Conservation (phyloP, 2,329 filamentous ascomycete genomes). For the Xylaria sp. region DNA sequence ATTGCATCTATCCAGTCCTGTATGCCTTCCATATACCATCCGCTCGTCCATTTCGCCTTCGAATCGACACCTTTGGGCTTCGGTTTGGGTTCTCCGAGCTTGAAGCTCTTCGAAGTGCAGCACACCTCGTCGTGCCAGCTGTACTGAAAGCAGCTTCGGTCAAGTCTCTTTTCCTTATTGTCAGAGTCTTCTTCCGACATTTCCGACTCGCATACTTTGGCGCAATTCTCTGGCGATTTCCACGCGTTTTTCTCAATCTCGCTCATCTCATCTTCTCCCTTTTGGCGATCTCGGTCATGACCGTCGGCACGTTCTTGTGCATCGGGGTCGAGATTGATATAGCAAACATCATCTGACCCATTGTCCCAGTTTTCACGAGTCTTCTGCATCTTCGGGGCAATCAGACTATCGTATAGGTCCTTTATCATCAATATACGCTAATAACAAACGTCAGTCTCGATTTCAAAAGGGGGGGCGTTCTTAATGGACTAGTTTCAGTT, state of each 20-base stretch:
- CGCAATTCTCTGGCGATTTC: conserved; percentile 58
- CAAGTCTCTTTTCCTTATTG: conserved; percentile 48
- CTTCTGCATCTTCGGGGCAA: conserved; percentile 56
- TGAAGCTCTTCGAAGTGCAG: conserved; percentile 57
- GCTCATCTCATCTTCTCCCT: conserved; percentile 53
- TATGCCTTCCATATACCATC: conserved; percentile 60
- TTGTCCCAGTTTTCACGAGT: conserved; percentile 64
- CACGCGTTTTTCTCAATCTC: conserved; percentile 58
- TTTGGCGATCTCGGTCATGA: conserved; percentile 50
- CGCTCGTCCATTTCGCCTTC: conserved; percentile 53
- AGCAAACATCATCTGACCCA: conserved; percentile 59
- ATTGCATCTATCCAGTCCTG: conserved; percentile 58
- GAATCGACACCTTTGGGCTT: conserved; percentile 45
- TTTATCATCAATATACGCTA: conserved; percentile 58
- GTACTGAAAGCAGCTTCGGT: conserved; percentile 58
- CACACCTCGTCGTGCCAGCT: conserved; percentile 57
- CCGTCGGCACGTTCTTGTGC: conserved; percentile 50
- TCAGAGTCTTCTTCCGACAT: conserved; percentile 48
- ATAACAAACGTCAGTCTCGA: conserved; percentile 29
- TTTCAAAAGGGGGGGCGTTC: background rate
- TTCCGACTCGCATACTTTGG: conserved; percentile 59
- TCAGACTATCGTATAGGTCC: conserved; percentile 62
- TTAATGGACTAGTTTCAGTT: background rate
- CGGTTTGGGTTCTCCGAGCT: conserved; percentile 54
- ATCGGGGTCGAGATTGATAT: conserved; percentile 53